Conservation (phyloP, 805 yeast genomes). For the Saccharomycopsis selenospora region DNA sequence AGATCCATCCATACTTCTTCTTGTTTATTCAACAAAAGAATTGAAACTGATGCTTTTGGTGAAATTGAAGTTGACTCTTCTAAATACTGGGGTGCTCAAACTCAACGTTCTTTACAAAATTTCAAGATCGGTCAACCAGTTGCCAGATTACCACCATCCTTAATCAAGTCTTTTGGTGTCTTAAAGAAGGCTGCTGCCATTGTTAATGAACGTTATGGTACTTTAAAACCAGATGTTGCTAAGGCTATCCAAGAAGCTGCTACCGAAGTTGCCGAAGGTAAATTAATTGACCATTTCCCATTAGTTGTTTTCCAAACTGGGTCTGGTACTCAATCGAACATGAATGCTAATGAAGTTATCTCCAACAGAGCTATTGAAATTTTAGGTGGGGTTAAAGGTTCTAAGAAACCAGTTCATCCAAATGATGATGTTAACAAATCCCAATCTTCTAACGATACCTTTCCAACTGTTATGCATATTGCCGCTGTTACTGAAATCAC, state of each 20-base stretch:
- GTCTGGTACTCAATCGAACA: conserved; percentile 96
- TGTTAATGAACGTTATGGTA: conserved; percentile 76
- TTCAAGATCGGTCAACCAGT: conserved; percentile 92
- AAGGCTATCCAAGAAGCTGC: conserved; percentile 88
- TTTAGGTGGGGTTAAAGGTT: conserved; percentile 85
- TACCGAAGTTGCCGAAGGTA: conserved; percentile 86
- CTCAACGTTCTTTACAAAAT: conserved; percentile 86
- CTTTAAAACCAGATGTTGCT: conserved; percentile 74
- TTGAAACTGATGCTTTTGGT: conserved; percentile 94
- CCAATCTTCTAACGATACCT: conserved; percentile 97
- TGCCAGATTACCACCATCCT: conserved; percentile 86
- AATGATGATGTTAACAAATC: conserved; percentile 98
- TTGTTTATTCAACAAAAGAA: conserved; percentile 33
- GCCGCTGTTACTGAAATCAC: conserved; percentile 91
- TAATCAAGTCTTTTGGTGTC: conserved; percentile 85
- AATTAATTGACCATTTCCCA: conserved; percentile 89
- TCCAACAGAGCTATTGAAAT: conserved; percentile 96
- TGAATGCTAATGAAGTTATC: conserved; percentile 98
- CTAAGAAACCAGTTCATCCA: conserved; percentile 93
- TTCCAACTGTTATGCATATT: conserved; percentile 99
- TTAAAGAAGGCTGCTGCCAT: conserved; percentile 91
- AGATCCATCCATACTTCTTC: conserved; percentile 17
- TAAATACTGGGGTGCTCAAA: conserved; percentile 97
- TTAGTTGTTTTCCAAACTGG: conserved; percentile 98
- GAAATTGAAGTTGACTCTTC: conserved; percentile 84